phyloP scores from a whole-genome alignment of 305 asterid species.

The Fraxinus albicans region DNA sequence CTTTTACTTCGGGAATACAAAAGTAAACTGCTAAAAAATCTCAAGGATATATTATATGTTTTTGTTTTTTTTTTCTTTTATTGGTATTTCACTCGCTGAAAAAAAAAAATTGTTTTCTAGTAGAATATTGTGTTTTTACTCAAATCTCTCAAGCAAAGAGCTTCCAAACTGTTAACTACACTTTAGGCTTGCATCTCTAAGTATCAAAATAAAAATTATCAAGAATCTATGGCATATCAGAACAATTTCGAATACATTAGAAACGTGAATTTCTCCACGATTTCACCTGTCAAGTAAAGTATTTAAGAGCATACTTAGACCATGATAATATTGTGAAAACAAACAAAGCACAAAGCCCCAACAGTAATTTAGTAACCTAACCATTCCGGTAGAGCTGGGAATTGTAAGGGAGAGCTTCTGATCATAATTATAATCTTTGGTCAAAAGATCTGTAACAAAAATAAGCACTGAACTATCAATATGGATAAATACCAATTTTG shows the following conservation, averaged over 20 bases:
- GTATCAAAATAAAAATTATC: background rate
- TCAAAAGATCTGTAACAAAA: constrained; percentile 67
- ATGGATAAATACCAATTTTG: background rate
- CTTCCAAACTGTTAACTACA: background rate
- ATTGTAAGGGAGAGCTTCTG: constrained; percentile 71
- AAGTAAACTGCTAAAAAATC: background rate
- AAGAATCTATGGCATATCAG: background rate
- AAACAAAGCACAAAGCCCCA: background rate
- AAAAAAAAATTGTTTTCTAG: background rate
- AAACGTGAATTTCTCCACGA: background rate
- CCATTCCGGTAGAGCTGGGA: constrained; percentile 84
- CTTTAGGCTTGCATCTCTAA: background rate
- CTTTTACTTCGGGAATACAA: background rate
- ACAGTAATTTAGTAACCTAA: constrained; percentile 13
- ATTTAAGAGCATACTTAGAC: constrained; percentile 4
- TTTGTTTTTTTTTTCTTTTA: background rate
- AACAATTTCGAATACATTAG: background rate
- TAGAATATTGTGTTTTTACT: background rate
- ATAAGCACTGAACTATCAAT: constrained; percentile 13
- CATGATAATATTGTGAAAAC: constrained; percentile 11
- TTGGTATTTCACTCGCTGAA: background rate
- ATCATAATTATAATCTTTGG: constrained; percentile 80
- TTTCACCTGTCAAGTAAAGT: constrained; percentile 1
- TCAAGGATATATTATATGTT: too few relatives aligned
- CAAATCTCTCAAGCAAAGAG: background rate